Percentiles rank a stretch among this genome's conserved stretches.
These are phyloP conservation scores for Cichorium intybus DNA, from an alignment of 140 eudicot species.

Conservation along the genomic window DNA sequence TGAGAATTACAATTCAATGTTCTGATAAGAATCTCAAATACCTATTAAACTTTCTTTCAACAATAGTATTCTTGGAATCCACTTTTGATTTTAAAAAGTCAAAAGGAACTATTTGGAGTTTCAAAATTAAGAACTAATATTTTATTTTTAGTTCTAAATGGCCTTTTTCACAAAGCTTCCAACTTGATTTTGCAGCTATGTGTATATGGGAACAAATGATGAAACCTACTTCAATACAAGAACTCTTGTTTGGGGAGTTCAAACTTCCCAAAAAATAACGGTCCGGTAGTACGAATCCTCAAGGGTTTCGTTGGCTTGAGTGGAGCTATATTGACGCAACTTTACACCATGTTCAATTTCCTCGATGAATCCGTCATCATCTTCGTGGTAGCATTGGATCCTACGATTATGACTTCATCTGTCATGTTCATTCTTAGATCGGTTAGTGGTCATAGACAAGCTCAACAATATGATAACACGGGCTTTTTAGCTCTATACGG, in stretches of 20 bases:
- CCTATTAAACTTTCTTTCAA: background rate
- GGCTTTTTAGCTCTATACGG: constrained; percentile 54
- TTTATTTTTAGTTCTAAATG: background rate
- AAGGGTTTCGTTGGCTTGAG: constrained; percentile 78
- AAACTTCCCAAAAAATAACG: constrained; percentile 75
- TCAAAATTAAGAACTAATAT: background rate
- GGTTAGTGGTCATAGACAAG: constrained; percentile 69
- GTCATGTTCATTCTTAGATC: constrained; percentile 67
- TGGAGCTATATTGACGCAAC: constrained; percentile 69
- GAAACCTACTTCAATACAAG: constrained; percentile 81
- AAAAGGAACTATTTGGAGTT: background rate
- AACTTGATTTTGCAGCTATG: constrained; percentile 54
- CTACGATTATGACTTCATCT: constrained; percentile 47
- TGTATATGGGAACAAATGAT: constrained; percentile 72
- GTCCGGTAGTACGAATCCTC: constrained; percentile 71
- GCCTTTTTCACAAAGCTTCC: background rate
- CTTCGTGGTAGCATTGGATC: constrained; percentile 73
- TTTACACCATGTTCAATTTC: constrained; percentile 57
- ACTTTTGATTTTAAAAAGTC: constrained; percentile 24
- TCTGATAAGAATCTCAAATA: too few species aligned
- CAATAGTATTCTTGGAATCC: background rate
- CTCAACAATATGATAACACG: constrained; percentile 44
- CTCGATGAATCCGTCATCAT: constrained; percentile 57
- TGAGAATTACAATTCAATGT: too few species aligned
- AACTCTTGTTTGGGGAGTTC: constrained; percentile 63